Base-by-base conservation (phyloP, 805 yeast genomes). In the Saccharomycopsis microspora region DNA sequence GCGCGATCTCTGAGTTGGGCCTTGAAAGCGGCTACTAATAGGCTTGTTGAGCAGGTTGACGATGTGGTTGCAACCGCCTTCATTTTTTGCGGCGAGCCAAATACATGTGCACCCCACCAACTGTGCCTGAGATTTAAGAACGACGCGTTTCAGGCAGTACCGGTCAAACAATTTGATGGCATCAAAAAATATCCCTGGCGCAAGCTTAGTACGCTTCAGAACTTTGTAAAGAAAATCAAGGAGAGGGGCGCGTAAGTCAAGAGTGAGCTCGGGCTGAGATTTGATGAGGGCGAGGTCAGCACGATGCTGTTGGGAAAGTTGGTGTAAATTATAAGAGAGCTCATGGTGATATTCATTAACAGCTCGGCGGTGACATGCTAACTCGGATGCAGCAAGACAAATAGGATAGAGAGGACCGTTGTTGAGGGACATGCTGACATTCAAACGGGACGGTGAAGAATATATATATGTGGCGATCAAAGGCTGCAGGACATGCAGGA, bases 101-200 rank as follows among this genome's bases (percentile, higher is more conserved):
- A 90, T 67, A 52, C 96, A 86, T 3, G 96, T 86, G 54, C 95
- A 84, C 34, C 93, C 87, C 6, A 90, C 90, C 46, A 90, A 71
- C 64, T 89, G 96, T 52, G 86, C 80, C 64, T 89, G 97, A 49
- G 83, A 86, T 55, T 81, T 77, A 54, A 84, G 73, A 0, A 89
- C 93, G 4, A 88, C 79, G 55, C 97, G 72, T 57, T 81, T 82
- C 46, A 95, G 83, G 60, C 95, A 85, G 67, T 93, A 90, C 52
- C 97, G 76, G 63, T 90, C 98, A 50, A 90, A 83, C 46, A 89
- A 71, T 57, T 80, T 80, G 41, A 82, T 76, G 0, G 82, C 79
- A 59, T 78, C 68, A 76, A 77, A 67, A 70, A 78, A 69, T 58
- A 85, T 70, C 69, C 79, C 66, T 69, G 86, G 73, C 56, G 86